phyloP scores from a whole-genome alignment of 2,329 filamentous ascomycete species.

The Colletotrichum kahawae region DNA sequence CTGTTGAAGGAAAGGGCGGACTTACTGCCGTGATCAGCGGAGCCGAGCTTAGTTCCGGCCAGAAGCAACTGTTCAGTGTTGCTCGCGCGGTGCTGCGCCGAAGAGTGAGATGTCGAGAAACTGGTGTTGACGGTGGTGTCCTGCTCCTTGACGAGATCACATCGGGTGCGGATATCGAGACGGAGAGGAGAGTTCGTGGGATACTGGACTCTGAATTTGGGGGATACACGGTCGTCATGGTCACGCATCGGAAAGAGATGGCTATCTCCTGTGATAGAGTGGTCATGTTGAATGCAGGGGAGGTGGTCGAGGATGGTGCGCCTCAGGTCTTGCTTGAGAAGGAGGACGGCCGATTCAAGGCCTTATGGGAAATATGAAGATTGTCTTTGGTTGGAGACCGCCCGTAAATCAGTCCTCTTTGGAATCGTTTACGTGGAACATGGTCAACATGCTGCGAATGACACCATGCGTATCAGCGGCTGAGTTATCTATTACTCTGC shows the following conservation, averaged over 20 bases:
- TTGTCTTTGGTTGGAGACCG: fast-evolving
- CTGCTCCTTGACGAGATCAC: slow-evolving; percentile 38
- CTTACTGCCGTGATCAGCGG: slow-evolving; percentile 34
- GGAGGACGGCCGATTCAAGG: neutral
- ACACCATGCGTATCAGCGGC: neutral
- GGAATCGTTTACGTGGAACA: neutral
- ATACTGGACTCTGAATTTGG: neutral
- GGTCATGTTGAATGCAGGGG: neutral
- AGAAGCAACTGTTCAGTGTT: slow-evolving; percentile 68
- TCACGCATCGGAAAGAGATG: neutral
- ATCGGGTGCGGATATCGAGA: slow-evolving; percentile 34
- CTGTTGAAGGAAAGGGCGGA: neutral
- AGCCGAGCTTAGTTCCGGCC: slow-evolving; percentile 58
- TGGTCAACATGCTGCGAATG: neutral
- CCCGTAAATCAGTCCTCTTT: neutral
- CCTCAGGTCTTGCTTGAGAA: neutral
- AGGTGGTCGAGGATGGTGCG: neutral
- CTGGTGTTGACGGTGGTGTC: slow-evolving; percentile 20
- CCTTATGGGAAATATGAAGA: neutral
- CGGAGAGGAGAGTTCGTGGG: slow-evolving; percentile 14
- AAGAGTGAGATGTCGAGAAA: slow-evolving; percentile 27
- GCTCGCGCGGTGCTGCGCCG: slow-evolving; percentile 61
- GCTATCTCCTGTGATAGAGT: neutral
- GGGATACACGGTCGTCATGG: neutral
- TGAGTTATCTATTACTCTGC: too few species aligned